Evolutionary conservation across 148 eudicot genomes (phyloP).

Genomic region (Chenopodium album): DNA sequence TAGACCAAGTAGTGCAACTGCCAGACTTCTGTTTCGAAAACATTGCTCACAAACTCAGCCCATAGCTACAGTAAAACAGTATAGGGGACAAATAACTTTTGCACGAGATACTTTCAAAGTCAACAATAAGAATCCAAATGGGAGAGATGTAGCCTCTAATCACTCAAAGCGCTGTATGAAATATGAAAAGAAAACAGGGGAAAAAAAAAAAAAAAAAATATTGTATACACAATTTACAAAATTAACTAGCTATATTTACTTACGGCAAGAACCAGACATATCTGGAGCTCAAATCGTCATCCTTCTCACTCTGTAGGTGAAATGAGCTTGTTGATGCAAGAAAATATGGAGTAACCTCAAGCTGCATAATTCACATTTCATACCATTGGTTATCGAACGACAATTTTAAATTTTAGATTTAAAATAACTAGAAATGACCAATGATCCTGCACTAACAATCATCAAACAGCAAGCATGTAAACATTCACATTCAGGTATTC

Average conservation of each 20-base stretch:
- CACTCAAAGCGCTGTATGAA: not conserved
- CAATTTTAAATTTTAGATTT: too few relatives aligned
- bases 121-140: not conserved
- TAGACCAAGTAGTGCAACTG: not conserved
- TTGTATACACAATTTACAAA: too few relatives aligned
- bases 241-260: too few relatives aligned
- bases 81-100: not conserved
- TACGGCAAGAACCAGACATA: slow-evolving; percentile 93
- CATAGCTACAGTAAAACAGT: not conserved
- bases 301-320: slow-evolving; percentile 25
- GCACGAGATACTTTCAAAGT: not conserved
- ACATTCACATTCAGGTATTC: not conserved
- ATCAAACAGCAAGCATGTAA: not conserved
- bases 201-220: not conserved
- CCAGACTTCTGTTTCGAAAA: not conserved
- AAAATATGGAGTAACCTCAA: slow-evolving; percentile 82
- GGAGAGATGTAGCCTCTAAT: not conserved
- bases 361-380: slow-evolving; percentile 45
- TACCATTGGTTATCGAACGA: not conserved
- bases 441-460: not conserved
- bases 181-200: not conserved
- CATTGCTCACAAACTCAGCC: too few relatives aligned
- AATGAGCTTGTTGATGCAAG: slow-evolving; percentile 57
- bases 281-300: slow-evolving; percentile 45
- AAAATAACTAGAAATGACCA: not conserved